Conservation (phyloP, 164 flowering plant genomes). For the Magnolia sinica region DNA sequence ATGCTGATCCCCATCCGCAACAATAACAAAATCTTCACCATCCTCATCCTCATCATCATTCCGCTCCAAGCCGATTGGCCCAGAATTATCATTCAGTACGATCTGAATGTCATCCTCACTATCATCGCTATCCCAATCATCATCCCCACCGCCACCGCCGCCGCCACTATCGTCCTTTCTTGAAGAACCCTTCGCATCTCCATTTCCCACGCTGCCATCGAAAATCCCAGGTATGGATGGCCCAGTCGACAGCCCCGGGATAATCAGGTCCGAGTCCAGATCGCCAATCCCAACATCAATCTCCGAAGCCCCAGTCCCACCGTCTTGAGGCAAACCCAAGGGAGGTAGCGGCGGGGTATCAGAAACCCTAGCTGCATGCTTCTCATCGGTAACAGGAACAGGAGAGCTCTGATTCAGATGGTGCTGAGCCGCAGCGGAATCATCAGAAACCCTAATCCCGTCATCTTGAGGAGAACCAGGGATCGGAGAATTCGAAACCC, state of each 20-base stretch:
- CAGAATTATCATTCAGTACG: slow-evolving; percentile 67
- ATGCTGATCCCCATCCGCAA: slow-evolving; percentile 45
- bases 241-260: slow-evolving; percentile 54
- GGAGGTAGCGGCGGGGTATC: slow-evolving; percentile 5
- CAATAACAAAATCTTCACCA: slow-evolving; percentile 70
- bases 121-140: slow-evolving; percentile 82
- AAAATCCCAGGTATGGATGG: slow-evolving; percentile 17
- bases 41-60: slow-evolving; percentile 63
- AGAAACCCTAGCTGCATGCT: slow-evolving; percentile 26
- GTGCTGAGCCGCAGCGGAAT: not conserved
- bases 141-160: slow-evolving; percentile 32
- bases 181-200: slow-evolving; percentile 6
- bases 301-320: slow-evolving; percentile 23
- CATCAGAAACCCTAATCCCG: not conserved
- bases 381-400: slow-evolving; percentile 3
- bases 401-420: not conserved
- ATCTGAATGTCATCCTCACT: slow-evolving; percentile 98
- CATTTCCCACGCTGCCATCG: slow-evolving; percentile 3
- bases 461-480: not conserved
- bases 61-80: slow-evolving; percentile 40
- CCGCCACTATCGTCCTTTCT: slow-evolving; percentile 16
- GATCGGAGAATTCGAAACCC: not conserved
- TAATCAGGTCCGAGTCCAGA: slow-evolving; percentile 35
- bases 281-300: slow-evolving; percentile 30
- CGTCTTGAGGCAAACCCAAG: not conserved